Evolutionary conservation across 257 asterid genomes (phyloP).

Genomic region (Solanum commersonii): DNA sequence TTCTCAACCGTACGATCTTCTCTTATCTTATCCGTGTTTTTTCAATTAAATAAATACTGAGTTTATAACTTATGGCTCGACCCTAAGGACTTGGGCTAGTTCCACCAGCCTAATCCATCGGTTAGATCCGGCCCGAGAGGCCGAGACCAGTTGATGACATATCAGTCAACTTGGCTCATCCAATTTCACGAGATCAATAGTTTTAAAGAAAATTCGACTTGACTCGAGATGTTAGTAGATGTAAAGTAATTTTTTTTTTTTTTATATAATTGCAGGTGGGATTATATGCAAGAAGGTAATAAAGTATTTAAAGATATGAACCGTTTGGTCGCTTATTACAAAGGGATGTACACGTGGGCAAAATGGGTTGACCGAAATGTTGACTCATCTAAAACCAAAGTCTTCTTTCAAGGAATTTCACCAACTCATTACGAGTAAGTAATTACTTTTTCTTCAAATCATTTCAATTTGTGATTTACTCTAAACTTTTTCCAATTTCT

Average conservation of each 20-base stretch:
- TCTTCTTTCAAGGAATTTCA: conserved; percentile 81
- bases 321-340: conserved; percentile 74
- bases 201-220: not conserved
- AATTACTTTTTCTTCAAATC: not conserved
- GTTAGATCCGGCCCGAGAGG: not conserved
- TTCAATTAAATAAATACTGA: not conserved
- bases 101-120: not conserved
- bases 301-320: conserved; percentile 68
- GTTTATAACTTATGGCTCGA: no score
- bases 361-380: conserved; percentile 66
- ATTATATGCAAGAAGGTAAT: conserved; percentile 60
- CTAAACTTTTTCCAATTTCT: not conserved
- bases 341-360: conserved; percentile 88
- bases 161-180: no score
- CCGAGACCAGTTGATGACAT: no score
- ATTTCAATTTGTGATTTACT: not conserved
- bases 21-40: not conserved
- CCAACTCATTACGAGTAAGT: conserved; percentile 82
- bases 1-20: conserved; percentile 54
- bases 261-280: conserved; percentile 40
- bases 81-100: no score
- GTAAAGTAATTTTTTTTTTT: rapidly evolving
- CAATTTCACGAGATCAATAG: no score
- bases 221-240: not conserved
- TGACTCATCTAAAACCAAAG: conserved; percentile 76